Percentiles rank a stretch among this genome's conserved stretches.
Conservation (phyloP, 192 early-diverging fungal species). For the Funneliformis mosseae region DNA sequence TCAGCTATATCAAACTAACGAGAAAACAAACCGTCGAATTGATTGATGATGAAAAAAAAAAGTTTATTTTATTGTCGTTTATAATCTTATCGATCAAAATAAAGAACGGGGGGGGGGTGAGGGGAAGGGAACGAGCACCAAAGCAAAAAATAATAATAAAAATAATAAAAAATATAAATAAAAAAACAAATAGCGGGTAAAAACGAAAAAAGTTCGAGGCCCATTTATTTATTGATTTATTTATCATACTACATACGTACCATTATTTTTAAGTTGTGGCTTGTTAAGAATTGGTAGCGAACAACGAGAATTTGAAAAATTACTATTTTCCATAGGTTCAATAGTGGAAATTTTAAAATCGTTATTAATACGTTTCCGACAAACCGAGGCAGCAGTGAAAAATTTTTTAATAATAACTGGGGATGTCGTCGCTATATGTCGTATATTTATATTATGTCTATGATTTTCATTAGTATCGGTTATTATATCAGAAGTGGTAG, state of each 20-base stretch:
- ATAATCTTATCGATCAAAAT: no score
- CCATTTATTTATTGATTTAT: no score
- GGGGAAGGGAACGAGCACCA: no score
- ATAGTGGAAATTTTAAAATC: background rate
- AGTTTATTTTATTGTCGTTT: no score
- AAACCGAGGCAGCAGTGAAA: background rate
- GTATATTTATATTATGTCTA: background rate
- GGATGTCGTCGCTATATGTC: background rate
- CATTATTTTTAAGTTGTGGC: background rate
- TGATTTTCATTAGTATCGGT: background rate
- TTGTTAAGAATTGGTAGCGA: background rate
- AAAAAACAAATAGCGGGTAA: background rate
- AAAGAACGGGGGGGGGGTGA: no score
- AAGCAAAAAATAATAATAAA: no score
- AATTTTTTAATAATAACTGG: background rate
- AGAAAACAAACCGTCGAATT: no score
- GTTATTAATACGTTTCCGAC: background rate
- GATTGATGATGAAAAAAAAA: no score
- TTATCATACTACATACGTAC: background rate
- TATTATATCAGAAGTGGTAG: background rate
- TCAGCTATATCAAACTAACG: no score
- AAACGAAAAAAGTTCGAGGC: no score
- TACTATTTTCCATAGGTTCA: no score
- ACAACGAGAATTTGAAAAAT: background rate
- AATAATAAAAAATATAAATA: background rate